Base-by-base conservation (phyloP, 1,284 basidiomycete genomes). In the Trichosporon sp. region DNA sequence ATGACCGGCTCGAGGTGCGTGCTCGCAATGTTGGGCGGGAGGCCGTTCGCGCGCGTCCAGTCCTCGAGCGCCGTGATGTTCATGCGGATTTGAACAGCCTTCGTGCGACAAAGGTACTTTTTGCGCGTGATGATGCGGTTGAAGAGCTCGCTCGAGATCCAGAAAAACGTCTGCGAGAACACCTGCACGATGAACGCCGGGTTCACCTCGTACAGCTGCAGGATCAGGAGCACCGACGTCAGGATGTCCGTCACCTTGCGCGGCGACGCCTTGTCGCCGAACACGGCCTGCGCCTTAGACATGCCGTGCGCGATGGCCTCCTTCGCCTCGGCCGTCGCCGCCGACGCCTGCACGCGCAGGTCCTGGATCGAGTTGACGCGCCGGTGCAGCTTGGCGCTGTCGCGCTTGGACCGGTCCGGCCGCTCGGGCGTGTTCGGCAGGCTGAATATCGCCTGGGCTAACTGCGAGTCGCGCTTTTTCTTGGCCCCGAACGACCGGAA, bases 81-180 rank as follows among this genome's bases (percentile, higher is more conserved):
- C 87, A 95, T 89, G 65, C 89, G 87, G 72, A 99, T 93, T 80
- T 98, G 95, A 69, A 93, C 86, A 1, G 97, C 95, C 75, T 92
- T 89, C 70, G 85, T 93, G 85, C 96, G 88, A 83, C 96, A 98
- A 0, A 98, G 84, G 79, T 94, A 96, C 79, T 95, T 96, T 83
- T 94, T 95, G 66, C 94, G 87, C 2, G 91, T 92, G 34, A 98
- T 84, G 44, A 98, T 88, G 34, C 95, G 90, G 82, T 99, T 99
- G 85, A 98, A 99, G 34, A 93, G 87, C 84, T 99, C 96, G 81
- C 92, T 84, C 13, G 85, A 83, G 67, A 85, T 79, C 77, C 78
- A 79, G 71, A 75, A 79, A 65, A 78, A 75, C 21, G 97, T 89
- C 83, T 99, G 96, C 0, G 94, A 96, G 88, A 95, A 95, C 58